Evolutionary conservation across 345 rosid genomes (phyloP).

Genomic region (Sisymbrium irio): DNA sequence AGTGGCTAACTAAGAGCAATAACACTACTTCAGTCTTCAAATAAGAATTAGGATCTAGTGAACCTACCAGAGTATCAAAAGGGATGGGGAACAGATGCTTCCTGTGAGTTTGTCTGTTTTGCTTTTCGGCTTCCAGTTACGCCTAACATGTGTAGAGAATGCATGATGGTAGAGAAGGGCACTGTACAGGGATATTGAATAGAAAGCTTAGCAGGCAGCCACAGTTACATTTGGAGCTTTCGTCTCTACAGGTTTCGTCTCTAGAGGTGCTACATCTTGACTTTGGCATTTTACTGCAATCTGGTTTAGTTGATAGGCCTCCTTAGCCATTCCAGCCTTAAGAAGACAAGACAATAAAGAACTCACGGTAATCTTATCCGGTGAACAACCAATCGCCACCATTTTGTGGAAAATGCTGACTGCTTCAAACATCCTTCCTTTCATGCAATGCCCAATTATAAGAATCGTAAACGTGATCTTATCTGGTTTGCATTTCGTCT

Average conservation of each 20-base stretch:
- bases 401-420: conserved; percentile 67
- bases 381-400: conserved; percentile 71
- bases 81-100: conserved; percentile 18
- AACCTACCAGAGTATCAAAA: conserved; percentile 14
- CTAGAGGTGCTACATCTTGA: conserved; percentile 36
- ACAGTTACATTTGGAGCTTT: conserved; percentile 43
- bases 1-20: neutral
- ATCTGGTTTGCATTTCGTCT: conserved; percentile 75
- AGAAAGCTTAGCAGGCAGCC: conserved; percentile 48
- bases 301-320: conserved; percentile 54
- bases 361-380: conserved; percentile 59
- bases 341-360: conserved; percentile 75
- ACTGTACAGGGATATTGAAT: neutral
- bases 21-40: neutral
- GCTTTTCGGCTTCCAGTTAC: neutral
- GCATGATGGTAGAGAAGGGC: conserved; percentile 2
- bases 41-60: neutral
- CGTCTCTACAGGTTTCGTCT: conserved; percentile 23
- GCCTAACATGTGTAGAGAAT: conserved; percentile 1
- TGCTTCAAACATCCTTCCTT: conserved; percentile 87
- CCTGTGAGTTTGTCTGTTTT: conserved; percentile 16
- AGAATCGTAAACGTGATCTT: conserved; percentile 87
- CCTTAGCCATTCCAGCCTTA: conserved; percentile 88
- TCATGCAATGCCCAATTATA: conserved; percentile 89
- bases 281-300: conserved; percentile 40